Conservation (phyloP, 2,329 filamentous ascomycete species). For the Microsporum audouinii region DNA sequence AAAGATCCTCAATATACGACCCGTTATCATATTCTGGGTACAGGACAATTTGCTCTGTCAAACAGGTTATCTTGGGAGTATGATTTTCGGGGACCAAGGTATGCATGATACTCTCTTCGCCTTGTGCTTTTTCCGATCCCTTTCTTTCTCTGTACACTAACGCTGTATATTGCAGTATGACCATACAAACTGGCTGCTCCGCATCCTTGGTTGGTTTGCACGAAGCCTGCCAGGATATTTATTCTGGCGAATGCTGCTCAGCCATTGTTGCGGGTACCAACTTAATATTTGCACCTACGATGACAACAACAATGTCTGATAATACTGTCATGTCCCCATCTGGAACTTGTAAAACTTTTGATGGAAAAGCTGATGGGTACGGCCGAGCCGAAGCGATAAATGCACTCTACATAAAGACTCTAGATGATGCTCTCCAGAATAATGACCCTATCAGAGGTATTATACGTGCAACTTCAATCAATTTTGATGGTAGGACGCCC, state of each 20-base stretch:
- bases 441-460: slow-evolving; percentile 27
- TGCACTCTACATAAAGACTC: slow-evolving; percentile 24
- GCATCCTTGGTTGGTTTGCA: slow-evolving; percentile 7
- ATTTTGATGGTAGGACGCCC: slow-evolving; percentile 21
- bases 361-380: slow-evolving; percentile 25
- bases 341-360: slow-evolving; percentile 25
- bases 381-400: slow-evolving; percentile 28
- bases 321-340: slow-evolving; percentile 29
- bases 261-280: background rate
- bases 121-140: too few relatives aligned
- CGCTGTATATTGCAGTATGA: slow-evolving; percentile 2
- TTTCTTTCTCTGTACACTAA: background rate
- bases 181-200: slow-evolving; percentile 11
- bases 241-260: slow-evolving; percentile 13
- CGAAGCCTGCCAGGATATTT: slow-evolving; percentile 5
- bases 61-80: slow-evolving; percentile 19
- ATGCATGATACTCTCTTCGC: slow-evolving; percentile 5
- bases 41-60: slow-evolving; percentile 10
- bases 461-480: slow-evolving; percentile 22
- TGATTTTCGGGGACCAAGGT: slow-evolving; percentile 17
- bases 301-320: slow-evolving; percentile 19
- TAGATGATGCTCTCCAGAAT: slow-evolving; percentile 24
- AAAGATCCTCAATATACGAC: slow-evolving; percentile 12
- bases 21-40: slow-evolving; percentile 7
- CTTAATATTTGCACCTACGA: background rate